A percentile compares a stretch with the other conserved stretches of the same genome.
These are phyloP conservation scores for Smallanthus sonchifolius DNA, from an alignment of 129 eudicot genomes.

Conservation along the genomic window DNA sequence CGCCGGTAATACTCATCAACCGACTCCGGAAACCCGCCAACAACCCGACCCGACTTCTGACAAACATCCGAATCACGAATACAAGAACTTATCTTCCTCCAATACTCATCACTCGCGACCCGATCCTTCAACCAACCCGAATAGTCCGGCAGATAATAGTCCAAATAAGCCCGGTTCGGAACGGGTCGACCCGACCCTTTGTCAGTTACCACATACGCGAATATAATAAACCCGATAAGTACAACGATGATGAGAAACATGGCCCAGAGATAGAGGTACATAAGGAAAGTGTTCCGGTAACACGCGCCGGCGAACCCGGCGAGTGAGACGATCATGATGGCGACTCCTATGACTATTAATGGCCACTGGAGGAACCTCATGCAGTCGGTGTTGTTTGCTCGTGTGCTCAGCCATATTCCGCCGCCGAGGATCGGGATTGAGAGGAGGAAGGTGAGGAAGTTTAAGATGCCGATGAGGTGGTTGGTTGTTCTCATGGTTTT, in stretches of 20 bases:
- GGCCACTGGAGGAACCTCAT: conserved; percentile 88
- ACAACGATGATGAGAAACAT: conserved; percentile 72
- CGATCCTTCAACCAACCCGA: conserved; percentile 89
- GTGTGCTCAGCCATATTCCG: conserved; percentile 90
- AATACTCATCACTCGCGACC: conserved; percentile 54
- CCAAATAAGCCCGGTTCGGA: conserved; percentile 49
- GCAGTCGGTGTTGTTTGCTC: conserved; percentile 89
- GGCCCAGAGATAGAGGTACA: conserved; percentile 91
- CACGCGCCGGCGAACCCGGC: conserved; percentile 97
- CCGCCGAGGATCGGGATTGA: conserved; percentile 84
- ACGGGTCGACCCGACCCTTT: conserved; percentile 73
- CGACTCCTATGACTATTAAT: conserved; percentile 58
- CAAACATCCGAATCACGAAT: conserved; percentile 64
- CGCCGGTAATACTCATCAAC: conserved; percentile 50
- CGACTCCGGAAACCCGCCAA: conserved; percentile 55
- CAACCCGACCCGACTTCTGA: conserved; percentile 40
- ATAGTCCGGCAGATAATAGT: conserved; percentile 65
- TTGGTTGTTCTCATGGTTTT: conserved; percentile 65
- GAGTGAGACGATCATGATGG: conserved; percentile 79
- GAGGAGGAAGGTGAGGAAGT: conserved; percentile 72
- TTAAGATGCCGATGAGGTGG: conserved; percentile 71
- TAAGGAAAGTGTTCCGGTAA: conserved; percentile 74
- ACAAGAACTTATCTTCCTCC: conserved; percentile 67
- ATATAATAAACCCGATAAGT: conserved; percentile 66
- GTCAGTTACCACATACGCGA: conserved; percentile 81